Conservation (phyloP, 1,284 basidiomycete genomes). For the Moesziomyces aphidis region DNA sequence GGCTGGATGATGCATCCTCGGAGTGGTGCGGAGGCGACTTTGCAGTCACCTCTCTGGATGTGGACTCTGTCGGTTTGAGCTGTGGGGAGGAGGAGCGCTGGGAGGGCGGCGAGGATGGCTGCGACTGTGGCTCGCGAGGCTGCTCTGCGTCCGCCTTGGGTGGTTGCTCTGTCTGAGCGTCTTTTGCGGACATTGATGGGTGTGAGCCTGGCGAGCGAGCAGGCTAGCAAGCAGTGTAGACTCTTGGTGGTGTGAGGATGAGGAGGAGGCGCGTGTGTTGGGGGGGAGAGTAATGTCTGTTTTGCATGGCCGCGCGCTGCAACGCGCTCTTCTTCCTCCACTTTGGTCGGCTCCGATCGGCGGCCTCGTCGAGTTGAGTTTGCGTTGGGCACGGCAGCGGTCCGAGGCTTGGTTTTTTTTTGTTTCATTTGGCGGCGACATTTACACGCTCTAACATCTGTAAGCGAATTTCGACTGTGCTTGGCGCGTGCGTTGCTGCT, state of each 20-base stretch:
- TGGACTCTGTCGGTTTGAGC: slow-evolving; percentile 6
- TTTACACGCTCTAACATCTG: too few species aligned
- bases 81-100: slow-evolving; percentile 17
- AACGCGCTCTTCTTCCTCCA: slow-evolving; percentile 21
- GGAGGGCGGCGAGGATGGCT: slow-evolving; percentile 12
- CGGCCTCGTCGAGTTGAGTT: neutral
- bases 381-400: neutral
- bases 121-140: slow-evolving; percentile 15
- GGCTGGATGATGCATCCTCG: slow-evolving; percentile 38
- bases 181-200: too few species aligned
- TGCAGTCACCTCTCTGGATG: slow-evolving; percentile 13
- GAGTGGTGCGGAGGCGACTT: slow-evolving; percentile 14
- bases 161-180: slow-evolving; percentile 11
- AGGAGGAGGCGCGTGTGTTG: too few species aligned
- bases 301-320: slow-evolving; percentile 7
- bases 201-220: too few species aligned
- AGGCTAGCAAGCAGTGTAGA: too few species aligned
- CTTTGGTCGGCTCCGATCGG: slow-evolving; percentile 33
- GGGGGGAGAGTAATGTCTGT: neutral
- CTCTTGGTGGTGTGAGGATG: slow-evolving; percentile 1
- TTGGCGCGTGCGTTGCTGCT: slow-evolving; percentile 35
- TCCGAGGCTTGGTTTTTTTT: too few species aligned
- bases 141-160: slow-evolving; percentile 5
- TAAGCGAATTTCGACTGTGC: neutral
- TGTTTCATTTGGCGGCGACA: too few species aligned